A percentile compares a stretch with the other conserved stretches of the same genome.
phyloP scores from a whole-genome alignment of 169 alveolate genomes.

The Fabrea salina region DNA sequence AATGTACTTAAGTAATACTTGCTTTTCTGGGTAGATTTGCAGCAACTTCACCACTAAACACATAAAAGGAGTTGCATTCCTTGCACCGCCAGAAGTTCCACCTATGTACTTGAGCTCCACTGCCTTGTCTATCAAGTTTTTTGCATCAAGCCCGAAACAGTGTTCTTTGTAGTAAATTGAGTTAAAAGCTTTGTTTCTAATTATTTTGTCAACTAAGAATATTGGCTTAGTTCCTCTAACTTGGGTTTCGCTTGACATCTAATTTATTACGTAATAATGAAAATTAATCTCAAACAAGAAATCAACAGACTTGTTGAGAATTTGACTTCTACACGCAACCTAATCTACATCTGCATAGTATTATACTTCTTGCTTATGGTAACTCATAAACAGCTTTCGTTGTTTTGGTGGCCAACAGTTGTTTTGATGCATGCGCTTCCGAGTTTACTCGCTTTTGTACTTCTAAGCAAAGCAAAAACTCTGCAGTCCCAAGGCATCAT shows the following conservation, averaged over 20 bases:
- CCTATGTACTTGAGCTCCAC: conserved; percentile 93
- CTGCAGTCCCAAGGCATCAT: not conserved
- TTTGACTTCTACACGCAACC: too few species aligned
- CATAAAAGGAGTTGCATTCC: conserved; percentile 94
- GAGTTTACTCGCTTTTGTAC: not conserved
- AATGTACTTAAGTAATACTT: conserved; percentile 92
- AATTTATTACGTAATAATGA: too few species aligned
- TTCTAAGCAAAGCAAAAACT: not conserved
- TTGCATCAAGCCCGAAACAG: conserved; percentile 88
- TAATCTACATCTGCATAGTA: too few species aligned
- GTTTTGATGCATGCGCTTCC: not conserved
- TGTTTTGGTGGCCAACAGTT: not conserved
- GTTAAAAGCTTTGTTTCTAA: conserved; percentile 78
- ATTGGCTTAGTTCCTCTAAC: conserved; percentile 57
- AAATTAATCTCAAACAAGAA: too few species aligned
- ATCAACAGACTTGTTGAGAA: too few species aligned
- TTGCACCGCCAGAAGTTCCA: conserved; percentile 96
- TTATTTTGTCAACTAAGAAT: conserved; percentile 67
- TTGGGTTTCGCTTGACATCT: not conserved
- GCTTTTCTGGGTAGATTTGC: conserved; percentile 95
- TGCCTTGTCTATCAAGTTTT: conserved; percentile 94
- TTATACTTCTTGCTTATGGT: conserved; percentile 11
- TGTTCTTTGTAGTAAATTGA: conserved; percentile 85
- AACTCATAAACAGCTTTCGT: not conserved
- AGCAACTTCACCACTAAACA: conserved; percentile 94